phyloP scores from a whole-genome alignment of 176 grass and related monocot species.

The Phragmites australis region DNA sequence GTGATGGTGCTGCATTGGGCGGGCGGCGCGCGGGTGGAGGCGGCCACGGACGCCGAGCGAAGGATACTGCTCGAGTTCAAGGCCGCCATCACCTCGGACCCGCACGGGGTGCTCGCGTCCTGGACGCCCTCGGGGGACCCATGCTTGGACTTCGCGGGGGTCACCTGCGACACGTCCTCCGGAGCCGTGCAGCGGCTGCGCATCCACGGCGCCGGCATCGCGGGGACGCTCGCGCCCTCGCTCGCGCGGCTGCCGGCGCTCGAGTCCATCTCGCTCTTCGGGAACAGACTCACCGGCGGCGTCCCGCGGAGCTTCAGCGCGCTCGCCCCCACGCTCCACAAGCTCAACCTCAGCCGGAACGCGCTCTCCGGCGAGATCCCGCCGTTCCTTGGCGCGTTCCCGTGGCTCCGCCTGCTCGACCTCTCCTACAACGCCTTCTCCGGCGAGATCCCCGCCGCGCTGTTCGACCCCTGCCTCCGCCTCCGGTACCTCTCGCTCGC shows the following conservation, averaged over 20 bases:
- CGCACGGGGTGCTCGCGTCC: constrained; percentile 48
- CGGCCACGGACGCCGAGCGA: constrained; percentile 64
- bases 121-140: constrained; percentile 64
- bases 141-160: constrained; percentile 49
- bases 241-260: constrained; percentile 58
- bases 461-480: constrained; percentile 73
- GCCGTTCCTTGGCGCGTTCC: constrained; percentile 58
- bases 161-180: constrained; percentile 55
- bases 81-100: constrained; percentile 64
- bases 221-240: constrained; percentile 53
- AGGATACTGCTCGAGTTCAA: constrained; percentile 81
- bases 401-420: constrained; percentile 77
- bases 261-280: constrained; percentile 84
- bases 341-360: constrained; percentile 97
- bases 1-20: constrained; percentile 16
- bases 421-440: constrained; percentile 87
- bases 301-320: constrained; percentile 43
- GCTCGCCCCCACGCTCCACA: constrained; percentile 60
- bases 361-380: constrained; percentile 67
- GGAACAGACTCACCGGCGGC: constrained; percentile 58
- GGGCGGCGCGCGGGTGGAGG: background rate
- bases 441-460: constrained; percentile 65
- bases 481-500: constrained; percentile 89
- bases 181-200: constrained; percentile 66
- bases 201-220: constrained; percentile 51